A percentile compares a stretch with the other conserved stretches of the same genome.
phyloP scores from a whole-genome alignment of 2,329 filamentous ascomycete species.

The Cladobotryum mycophilum region DNA sequence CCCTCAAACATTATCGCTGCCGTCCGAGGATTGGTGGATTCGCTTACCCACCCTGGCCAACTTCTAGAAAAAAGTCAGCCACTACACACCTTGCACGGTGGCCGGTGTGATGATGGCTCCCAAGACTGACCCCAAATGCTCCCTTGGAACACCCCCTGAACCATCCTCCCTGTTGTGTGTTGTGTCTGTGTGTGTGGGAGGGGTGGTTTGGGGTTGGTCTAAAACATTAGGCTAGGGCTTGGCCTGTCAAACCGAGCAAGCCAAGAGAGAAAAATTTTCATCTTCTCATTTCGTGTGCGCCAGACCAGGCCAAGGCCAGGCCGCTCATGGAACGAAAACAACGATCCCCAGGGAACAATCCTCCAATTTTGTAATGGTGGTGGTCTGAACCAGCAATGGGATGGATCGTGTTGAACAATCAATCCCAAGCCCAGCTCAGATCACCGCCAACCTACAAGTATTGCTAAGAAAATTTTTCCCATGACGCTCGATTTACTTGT shows the following conservation, averaged over 20 bases:
- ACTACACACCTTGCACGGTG: constrained; percentile 4
- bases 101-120: background rate
- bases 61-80: constrained; percentile 13
- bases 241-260: constrained; percentile 8
- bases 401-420: too few relatives aligned
- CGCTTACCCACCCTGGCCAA: constrained; percentile 3
- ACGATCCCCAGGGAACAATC: constrained; percentile 3
- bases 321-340: constrained; percentile 10
- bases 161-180: background rate
- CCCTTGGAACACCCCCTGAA: background rate
- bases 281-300: constrained; percentile 14
- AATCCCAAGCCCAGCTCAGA: too few relatives aligned
- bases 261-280: constrained; percentile 13
- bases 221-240: constrained; percentile 4
- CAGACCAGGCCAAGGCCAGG: background rate
- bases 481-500: too few relatives aligned
- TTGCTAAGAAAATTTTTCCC: too few relatives aligned
- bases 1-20: too few relatives aligned
- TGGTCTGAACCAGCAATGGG: too few relatives aligned
- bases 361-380: background rate
- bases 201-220: too few relatives aligned
- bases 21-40: too few relatives aligned
- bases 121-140: too few relatives aligned
- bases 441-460: too few relatives aligned
- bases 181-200: too few relatives aligned